These are phyloP conservation scores for Nicotiana obtusifolia DNA, from an alignment of 257 asterid genomes.

Conservation along the genomic window DNA sequence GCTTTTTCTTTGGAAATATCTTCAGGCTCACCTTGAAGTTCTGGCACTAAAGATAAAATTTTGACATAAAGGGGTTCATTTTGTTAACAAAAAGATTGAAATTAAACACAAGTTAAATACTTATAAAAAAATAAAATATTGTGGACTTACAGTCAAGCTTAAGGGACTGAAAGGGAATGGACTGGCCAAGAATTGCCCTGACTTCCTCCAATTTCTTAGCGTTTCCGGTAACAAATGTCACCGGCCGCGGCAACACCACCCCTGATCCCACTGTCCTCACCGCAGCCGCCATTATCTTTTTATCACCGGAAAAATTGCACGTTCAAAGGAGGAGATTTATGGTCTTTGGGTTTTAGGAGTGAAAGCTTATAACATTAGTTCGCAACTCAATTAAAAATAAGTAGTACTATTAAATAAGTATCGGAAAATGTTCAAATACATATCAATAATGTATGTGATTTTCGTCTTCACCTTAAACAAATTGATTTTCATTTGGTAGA, in stretches of 20 bases:
- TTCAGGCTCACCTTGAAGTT: constrained; percentile 95
- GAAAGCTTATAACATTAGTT: background rate
- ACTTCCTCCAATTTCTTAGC: constrained; percentile 94
- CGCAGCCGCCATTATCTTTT: constrained; percentile 42
- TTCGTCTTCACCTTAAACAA: too few species aligned
- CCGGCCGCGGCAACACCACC: constrained; percentile 57
- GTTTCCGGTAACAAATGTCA: constrained; percentile 91
- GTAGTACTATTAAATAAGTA: too few species aligned
- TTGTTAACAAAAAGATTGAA: background rate
- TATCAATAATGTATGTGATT: too few species aligned
- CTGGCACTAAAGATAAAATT: constrained; percentile 49
- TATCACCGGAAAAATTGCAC: background rate
- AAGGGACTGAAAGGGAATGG: constrained; percentile 82
- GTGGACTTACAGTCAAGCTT: constrained; percentile 60
- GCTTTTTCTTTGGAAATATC: constrained; percentile 93
- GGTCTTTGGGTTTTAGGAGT: background rate
- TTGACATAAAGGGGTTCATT: background rate
- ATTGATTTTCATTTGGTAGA: too few species aligned
- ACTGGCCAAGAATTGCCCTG: constrained; percentile 65
- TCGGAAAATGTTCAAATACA: too few species aligned
- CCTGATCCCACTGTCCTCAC: constrained; percentile 29
- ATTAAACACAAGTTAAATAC: background rate
- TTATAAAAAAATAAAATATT: background rate
- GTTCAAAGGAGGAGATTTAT: background rate
- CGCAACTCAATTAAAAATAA: background rate